These are phyloP conservation scores for Raphanus hybrid DNA, from an alignment of 441 rosid species.

Conservation along the genomic window DNA sequence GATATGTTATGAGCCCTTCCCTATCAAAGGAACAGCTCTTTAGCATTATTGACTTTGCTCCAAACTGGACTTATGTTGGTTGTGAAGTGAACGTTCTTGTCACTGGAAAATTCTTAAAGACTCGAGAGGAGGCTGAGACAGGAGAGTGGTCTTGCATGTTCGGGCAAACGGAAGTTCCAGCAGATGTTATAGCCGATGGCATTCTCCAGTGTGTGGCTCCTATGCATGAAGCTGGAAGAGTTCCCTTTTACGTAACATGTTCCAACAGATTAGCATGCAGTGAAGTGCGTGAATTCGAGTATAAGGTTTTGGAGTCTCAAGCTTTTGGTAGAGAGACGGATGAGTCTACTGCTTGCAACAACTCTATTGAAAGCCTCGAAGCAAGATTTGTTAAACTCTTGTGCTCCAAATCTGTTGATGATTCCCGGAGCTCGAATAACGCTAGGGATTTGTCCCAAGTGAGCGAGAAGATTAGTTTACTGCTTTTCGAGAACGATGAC, in stretches of 20 bases:
- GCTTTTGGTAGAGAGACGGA: slow-evolving; percentile 40
- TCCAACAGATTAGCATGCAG: slow-evolving; percentile 95
- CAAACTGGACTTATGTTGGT: slow-evolving; percentile 71
- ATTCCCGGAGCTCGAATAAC: slow-evolving; percentile 21
- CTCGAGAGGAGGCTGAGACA: slow-evolving; percentile 55
- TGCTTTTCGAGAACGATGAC: slow-evolving; percentile 43
- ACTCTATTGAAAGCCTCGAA: slow-evolving; percentile 50
- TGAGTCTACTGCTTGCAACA: not conserved
- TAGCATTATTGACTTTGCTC: slow-evolving; percentile 80
- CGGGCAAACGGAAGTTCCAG: slow-evolving; percentile 94
- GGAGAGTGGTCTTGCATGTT: slow-evolving; percentile 91
- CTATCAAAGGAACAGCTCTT: slow-evolving; percentile 79
- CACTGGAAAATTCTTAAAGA: slow-evolving; percentile 76
- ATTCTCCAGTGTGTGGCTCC: slow-evolving; percentile 80
- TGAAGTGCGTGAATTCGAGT: slow-evolving; percentile 96
- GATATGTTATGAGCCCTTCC: slow-evolving; percentile 65
- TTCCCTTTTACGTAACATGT: slow-evolving; percentile 91
- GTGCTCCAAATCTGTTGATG: slow-evolving; percentile 46
- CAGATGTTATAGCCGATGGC: slow-evolving; percentile 79
- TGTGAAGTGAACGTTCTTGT: slow-evolving; percentile 69
- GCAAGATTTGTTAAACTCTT: slow-evolving; percentile 68
- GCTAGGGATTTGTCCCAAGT: slow-evolving; percentile 52
- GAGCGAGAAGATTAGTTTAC: slow-evolving; percentile 52
- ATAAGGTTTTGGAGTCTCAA: slow-evolving; percentile 45
- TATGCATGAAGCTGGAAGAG: slow-evolving; percentile 65